Base-by-base conservation (phyloP, 495 filamentous ascomycete genomes). In the Letharia columbiana region DNA sequence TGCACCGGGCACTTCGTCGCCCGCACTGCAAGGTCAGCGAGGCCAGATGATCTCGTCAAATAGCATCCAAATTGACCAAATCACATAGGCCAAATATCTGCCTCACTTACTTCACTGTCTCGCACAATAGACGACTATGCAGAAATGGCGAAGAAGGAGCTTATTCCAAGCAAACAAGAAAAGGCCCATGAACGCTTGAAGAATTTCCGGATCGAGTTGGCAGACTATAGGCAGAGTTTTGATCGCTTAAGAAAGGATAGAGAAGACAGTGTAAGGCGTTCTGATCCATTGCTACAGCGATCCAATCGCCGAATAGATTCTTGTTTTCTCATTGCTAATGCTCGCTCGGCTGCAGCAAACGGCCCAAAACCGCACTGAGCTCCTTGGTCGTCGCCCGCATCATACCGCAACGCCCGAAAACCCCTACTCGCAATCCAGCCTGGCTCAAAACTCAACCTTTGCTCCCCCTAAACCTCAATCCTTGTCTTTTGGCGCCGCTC, bases 41-140 rank as follows among this genome's bases (percentile, higher is more conserved):
- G 78, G 2, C 73, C 75, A 3, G 68, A 80, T 15, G 50, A 23
- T 60, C 44, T 18, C 15, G 12, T 18, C 15, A 0, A 4, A 18
- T 31, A 56, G 52, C 52, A 35, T 15, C 5, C 52, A 20, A 44
- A 59, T 49, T 66, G 62, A 68, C 41, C 59, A 75, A 58, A 71
- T 83, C 13, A 73, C 60, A 62, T 70, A 81, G 87, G 89, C 72
- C 89, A 92, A 75, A 86, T 93, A 70, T 90, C 90, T 37, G 91
- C 90, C 31, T 94, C 92, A 2, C 79, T 99, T 0, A 90, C 92
- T 9, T 89, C 92, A 62, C 87, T 98, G 74, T 84, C 89, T 42
- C 89, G 93, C 61, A 98, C 94, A 0, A 82, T 99, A 60, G 94
- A 97, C 78, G 91, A 96, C 72, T 99, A 99, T 80, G 84, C 88